Conservation (phyloP, 2,329 filamentous ascomycete genomes). For the Alternaria sp. region DNA sequence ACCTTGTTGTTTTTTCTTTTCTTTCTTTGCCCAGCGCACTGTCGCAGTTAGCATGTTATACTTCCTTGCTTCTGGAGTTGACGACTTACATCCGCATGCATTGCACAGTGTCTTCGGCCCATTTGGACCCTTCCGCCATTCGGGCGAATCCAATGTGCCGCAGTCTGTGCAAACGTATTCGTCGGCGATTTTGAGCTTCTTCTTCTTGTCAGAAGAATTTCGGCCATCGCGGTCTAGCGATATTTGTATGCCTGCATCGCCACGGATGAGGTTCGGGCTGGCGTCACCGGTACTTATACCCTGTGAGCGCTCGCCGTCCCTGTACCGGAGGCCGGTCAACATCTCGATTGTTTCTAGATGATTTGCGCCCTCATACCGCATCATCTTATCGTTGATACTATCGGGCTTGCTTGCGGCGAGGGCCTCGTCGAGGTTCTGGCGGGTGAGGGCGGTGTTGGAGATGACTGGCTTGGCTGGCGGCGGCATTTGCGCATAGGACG, state of each 20-base stretch:
- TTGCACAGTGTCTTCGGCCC: slow-evolving; percentile 96
- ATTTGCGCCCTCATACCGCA: slow-evolving; percentile 73
- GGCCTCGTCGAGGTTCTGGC: slow-evolving; percentile 79
- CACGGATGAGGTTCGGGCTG: slow-evolving; percentile 80
- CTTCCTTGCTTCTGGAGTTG: neutral
- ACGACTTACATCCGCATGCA: slow-evolving; percentile 79
- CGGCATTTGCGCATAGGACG: slow-evolving; percentile 64
- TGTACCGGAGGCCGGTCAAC: slow-evolving; percentile 85
- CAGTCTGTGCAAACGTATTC: slow-evolving; percentile 97
- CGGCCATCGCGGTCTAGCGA: slow-evolving; percentile 77
- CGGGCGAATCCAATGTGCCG: slow-evolving; percentile 90
- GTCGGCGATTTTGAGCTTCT: slow-evolving; percentile 79
- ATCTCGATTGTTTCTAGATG: slow-evolving; percentile 91
- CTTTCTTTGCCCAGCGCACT: slow-evolving; percentile 71
- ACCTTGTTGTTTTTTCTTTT: slow-evolving; percentile 69
- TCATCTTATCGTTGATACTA: slow-evolving; percentile 84
- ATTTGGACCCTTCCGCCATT: slow-evolving; percentile 93
- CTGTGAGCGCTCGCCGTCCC: slow-evolving; percentile 84
- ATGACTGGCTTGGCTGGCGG: slow-evolving; percentile 68
- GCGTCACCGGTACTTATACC: slow-evolving; percentile 87
- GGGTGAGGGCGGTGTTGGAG: slow-evolving; percentile 73
- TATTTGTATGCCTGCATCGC: slow-evolving; percentile 86
- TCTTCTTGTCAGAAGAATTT: slow-evolving; percentile 75
- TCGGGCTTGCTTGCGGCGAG: slow-evolving; percentile 71
- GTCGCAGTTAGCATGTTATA: slow-evolving; percentile 22